These are phyloP conservation scores for Petrea volubilis DNA, from an alignment of 257 asterid genomes.

Conservation along the genomic window DNA sequence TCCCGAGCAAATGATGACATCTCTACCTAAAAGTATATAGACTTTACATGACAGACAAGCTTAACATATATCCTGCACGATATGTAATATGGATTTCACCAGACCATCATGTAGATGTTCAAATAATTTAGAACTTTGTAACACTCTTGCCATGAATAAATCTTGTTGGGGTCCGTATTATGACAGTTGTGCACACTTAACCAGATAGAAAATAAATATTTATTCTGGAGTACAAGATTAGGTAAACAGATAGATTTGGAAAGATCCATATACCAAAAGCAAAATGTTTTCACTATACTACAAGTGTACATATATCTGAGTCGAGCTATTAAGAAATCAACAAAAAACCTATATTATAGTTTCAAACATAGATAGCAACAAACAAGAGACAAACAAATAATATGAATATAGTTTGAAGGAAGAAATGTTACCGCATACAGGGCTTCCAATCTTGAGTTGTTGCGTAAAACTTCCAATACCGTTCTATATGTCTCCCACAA, in stretches of 20 bases:
- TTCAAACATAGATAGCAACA: background rate
- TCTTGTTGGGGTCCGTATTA: no score
- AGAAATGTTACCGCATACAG: slow-evolving; percentile 59
- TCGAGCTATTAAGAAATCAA: background rate
- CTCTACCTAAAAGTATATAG: no score
- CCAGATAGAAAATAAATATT: background rate
- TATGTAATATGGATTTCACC: no score
- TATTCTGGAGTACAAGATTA: background rate
- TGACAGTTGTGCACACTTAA: no score
- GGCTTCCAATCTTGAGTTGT: slow-evolving; percentile 76
- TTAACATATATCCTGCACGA: no score
- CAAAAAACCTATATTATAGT: background rate
- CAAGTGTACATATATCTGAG: background rate
- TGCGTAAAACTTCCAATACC: slow-evolving; percentile 71
- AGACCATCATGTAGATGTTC: no score
- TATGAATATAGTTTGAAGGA: background rate
- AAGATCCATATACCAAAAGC: background rate
- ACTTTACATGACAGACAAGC: no score
- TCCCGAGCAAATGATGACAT: background rate
- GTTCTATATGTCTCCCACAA: slow-evolving; percentile 91
- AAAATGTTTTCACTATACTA: background rate
- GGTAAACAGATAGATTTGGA: background rate
- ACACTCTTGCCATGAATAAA: no score
- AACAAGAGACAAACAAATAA: background rate
- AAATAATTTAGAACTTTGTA: no score